Evolutionary conservation across 1,284 basidiomycete genomes (phyloP), one percentile per base, ranked within the genome.

Genomic region (Irpex sp.): DNA sequence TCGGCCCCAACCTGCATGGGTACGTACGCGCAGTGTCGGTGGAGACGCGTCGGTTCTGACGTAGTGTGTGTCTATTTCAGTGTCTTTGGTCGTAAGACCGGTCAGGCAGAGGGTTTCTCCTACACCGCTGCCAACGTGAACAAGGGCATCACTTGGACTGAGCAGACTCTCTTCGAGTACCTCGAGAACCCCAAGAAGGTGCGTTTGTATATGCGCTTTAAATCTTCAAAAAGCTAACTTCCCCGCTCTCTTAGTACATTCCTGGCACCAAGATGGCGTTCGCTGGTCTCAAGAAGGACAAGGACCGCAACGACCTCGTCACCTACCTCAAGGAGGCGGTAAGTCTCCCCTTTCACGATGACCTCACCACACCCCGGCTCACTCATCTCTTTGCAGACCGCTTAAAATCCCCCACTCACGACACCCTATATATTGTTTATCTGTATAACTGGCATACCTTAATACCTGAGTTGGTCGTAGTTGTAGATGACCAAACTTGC

Each of bases 261-360:
- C 94, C 94, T 53, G 95, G 95, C 60, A 97, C 95, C 64, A 97
- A 97, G 84, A 97, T 97, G 95, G 95, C 95, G 65, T 98, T 97
- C 71, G 94, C 95, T 68, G 95, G 95, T 72, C 81, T 98, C 75
- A 97, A 97, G 89, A 97, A 97, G 86, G 92, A 93, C 39, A 95
- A 95, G 85, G 95, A 97, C 78, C 89, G 95, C 79, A 92, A 89
- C 77, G 93, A 97, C 81, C 88, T 97, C 71, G 82, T 94, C 70
- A 85, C 92, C 57, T 86, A 82, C 75, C 80, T 94, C 71, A 92
- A 92, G 82, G 84, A 89, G 59, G 75, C 83, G 66, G 90, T 92
- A 73, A 47, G 78, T 77, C 31, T 37, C 37, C 39, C 51, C 55
- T 43, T 59, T 47, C 1, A 31, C 19, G 33, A 55, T 37, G 19